Conservation (phyloP, 2,329 filamentous ascomycete species). For the Cadophora gregata region DNA sequence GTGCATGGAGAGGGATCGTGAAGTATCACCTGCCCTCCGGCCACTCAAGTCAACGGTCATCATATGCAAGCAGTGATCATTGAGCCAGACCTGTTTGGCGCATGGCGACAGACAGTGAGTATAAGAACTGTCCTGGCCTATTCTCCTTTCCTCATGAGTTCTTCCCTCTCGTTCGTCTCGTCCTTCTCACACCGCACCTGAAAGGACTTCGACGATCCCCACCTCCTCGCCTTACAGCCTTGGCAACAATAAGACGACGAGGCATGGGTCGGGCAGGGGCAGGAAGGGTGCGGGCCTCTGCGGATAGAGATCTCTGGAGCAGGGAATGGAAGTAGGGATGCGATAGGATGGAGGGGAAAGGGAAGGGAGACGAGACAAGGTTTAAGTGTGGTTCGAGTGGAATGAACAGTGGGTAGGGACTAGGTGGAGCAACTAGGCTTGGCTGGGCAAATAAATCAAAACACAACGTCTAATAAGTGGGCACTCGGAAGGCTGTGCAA, state of each 20-base stretch:
- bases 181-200: slow-evolving; percentile 2
- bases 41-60: background rate
- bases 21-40: background rate
- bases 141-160: background rate
- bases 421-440: background rate
- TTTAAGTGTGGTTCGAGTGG: background rate
- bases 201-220: background rate
- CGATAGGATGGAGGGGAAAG: slow-evolving; percentile 1
- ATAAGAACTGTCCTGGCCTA: background rate
- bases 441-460: background rate
- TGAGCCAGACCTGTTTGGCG: background rate
- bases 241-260: slow-evolving; percentile 9
- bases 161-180: too few species aligned
- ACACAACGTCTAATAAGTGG: slow-evolving; percentile 13
- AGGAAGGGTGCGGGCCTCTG: background rate
- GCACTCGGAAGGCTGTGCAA: slow-evolving; percentile 4
- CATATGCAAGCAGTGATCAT: background rate
- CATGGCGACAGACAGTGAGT: background rate
- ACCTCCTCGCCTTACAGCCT: slow-evolving; percentile 10
- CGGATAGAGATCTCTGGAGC: slow-evolving; percentile 12
- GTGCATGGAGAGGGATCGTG: background rate
- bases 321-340: background rate
- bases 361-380: background rate
- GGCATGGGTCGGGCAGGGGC: background rate
- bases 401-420: background rate